phyloP scores from a whole-genome alignment of 164 flowering plant genomes.

The Stephania japonica region DNA sequence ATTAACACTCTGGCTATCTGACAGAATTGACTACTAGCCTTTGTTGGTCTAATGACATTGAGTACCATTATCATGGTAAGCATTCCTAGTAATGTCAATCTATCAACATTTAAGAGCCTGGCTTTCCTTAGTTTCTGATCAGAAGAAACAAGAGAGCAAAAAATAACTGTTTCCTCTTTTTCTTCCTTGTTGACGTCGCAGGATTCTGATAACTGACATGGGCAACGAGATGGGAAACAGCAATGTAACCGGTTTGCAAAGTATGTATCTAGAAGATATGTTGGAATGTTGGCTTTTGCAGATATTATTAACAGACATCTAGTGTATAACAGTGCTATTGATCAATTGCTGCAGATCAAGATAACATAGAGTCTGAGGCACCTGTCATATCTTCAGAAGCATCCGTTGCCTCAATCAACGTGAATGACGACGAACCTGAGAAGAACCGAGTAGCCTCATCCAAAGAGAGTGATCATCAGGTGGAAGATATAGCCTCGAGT shows the following conservation, averaged over 20 bases:
- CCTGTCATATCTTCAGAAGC: conserved; percentile 13
- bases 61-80: conserved; percentile 35
- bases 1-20: conserved; percentile 22
- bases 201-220: conserved; percentile 32
- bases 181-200: conserved; percentile 15
- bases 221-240: conserved; percentile 57
- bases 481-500: conserved; percentile 15
- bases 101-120: conserved; percentile 5
- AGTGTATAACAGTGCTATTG: conserved; percentile 1
- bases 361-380: conserved; percentile 16
- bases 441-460: conserved; percentile 10
- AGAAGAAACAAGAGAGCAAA: neutral
- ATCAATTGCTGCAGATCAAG: conserved; percentile 32
- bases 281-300: neutral
- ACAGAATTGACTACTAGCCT: conserved; percentile 19
- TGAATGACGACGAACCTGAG: conserved; percentile 17
- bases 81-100: conserved; percentile 2
- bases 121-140: neutral
- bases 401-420: conserved; percentile 4
- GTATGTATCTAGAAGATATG: conserved; percentile 22
- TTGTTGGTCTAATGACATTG: conserved; percentile 22
- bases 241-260: conserved; percentile 36
- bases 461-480: conserved; percentile 21
- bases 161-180: neutral
- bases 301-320: no score